Percentiles rank a stretch among this genome's conserved stretches.
These are phyloP conservation scores for Boletus semigastroideus DNA, from an alignment of 1,284 basidiomycete species.

Conservation along the genomic window DNA sequence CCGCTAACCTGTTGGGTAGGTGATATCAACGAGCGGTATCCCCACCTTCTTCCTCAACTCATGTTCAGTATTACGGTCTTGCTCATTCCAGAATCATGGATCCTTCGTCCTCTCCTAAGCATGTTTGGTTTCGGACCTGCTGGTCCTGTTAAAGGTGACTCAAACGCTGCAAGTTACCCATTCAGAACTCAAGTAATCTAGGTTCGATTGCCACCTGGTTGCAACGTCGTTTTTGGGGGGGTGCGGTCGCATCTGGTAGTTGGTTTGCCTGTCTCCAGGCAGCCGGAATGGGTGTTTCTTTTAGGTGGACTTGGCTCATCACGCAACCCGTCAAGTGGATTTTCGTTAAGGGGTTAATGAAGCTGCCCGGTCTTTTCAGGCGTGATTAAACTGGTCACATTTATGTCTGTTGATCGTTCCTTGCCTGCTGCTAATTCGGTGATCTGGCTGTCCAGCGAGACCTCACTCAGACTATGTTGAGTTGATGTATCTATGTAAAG, in stretches of 20 bases:
- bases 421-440: background rate
- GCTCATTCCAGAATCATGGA: constrained; percentile 16
- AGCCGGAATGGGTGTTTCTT: background rate
- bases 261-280: constrained; percentile 17
- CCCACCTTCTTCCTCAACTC: constrained; percentile 7
- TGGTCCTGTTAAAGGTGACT: constrained; percentile 17
- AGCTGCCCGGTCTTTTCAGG: background rate
- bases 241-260: constrained; percentile 3
- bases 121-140: constrained; percentile 17
- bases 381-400: background rate
- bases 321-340: background rate
- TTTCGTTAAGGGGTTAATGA: background rate
- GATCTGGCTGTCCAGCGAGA: too few species aligned
- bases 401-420: background rate
- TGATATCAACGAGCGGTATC: constrained; percentile 18
- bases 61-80: constrained; percentile 3
- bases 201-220: constrained; percentile 14
- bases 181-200: background rate
- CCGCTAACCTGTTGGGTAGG: background rate
- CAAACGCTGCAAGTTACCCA: background rate
- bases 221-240: constrained; percentile 13
- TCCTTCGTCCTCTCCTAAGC: constrained; percentile 9
- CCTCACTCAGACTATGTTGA: too few species aligned
- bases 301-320: background rate
- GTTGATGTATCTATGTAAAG: too few species aligned